Conservation (phyloP, 2,329 filamentous ascomycete species). For the Penicillium hesseltinei region DNA sequence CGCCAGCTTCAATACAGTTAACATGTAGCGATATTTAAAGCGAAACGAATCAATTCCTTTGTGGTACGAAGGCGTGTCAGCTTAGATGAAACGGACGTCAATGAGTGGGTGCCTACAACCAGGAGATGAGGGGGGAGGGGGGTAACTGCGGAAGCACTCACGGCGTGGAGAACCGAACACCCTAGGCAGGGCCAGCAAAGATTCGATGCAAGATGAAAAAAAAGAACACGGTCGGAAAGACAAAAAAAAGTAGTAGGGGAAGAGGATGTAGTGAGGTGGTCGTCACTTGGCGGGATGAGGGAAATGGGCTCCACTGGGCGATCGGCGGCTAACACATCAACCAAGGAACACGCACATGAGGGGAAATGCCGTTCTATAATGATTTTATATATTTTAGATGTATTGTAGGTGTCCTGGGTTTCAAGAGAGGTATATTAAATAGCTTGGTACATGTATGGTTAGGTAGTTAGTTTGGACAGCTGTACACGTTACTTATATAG, state of each 20-base stretch:
- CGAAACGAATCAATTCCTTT: constrained; percentile 23
- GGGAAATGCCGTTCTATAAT: background rate
- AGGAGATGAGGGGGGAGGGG: constrained; percentile 23
- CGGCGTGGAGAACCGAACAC: constrained; percentile 7
- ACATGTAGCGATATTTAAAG: constrained; percentile 20
- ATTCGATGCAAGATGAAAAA: constrained; percentile 5
- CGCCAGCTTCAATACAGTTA: constrained; percentile 21
- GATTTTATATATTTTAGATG: background rate
- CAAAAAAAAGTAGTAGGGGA: constrained; percentile 6
- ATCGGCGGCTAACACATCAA: constrained; percentile 36
- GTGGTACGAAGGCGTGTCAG: constrained; percentile 27
- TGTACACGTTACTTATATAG: background rate
- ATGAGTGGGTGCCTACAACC: constrained; percentile 24
- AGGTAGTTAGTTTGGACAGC: background rate
- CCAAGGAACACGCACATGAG: constrained; percentile 20
- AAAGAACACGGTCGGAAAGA: constrained; percentile 4
- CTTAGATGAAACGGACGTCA: constrained; percentile 28
- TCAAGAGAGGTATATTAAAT: background rate
- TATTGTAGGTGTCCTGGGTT: background rate
- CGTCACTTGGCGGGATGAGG: constrained; percentile 34
- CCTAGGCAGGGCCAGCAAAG: constrained; percentile 10
- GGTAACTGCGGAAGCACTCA: constrained; percentile 16
- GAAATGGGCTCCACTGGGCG: constrained; percentile 33
- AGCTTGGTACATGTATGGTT: background rate
- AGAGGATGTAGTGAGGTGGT: constrained; percentile 24